Percentiles rank a stretch among this genome's conserved stretches.
Evolutionary conservation across 2,329 filamentous ascomycete species (phyloP).

Genomic region (Phialophora chinensis): DNA sequence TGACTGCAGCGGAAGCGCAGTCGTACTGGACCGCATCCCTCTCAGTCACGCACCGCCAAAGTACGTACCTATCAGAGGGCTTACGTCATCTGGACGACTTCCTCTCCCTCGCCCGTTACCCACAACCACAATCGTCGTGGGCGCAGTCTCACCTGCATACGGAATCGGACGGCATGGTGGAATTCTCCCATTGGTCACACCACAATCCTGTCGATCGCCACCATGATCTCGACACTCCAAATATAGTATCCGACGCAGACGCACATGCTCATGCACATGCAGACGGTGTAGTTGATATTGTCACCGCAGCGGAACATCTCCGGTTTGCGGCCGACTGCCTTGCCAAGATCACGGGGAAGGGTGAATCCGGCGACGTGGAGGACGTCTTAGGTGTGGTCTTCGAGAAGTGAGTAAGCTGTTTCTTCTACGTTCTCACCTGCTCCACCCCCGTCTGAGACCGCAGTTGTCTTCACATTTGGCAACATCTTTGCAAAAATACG

Average conservation of each 20-base stretch:
- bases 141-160: conserved; percentile 34
- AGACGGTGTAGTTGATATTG: conserved; percentile 69
- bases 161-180: conserved; percentile 4
- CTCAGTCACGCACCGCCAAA: conserved; percentile 88
- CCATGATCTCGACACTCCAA: conserved; percentile 35
- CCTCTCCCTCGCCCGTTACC: conserved; percentile 65
- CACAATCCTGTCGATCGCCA: conserved; percentile 25
- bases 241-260: conserved; percentile 10
- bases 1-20: conserved; percentile 46
- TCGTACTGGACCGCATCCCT: conserved; percentile 75
- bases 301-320: conserved; percentile 87
- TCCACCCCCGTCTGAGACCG: conserved; percentile 7
- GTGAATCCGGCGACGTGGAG: conserved; percentile 84
- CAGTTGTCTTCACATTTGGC: neutral
- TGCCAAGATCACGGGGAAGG: conserved; percentile 85
- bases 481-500: conserved; percentile 3
- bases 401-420: conserved; percentile 74
- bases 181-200: conserved; percentile 23
- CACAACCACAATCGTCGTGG: neutral
- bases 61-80: conserved; percentile 78
- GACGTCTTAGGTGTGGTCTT: conserved; percentile 96
- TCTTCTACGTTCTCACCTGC: conserved; percentile 19
- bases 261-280: neutral
- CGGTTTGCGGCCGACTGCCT: conserved; percentile 79
- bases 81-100: conserved; percentile 75